phyloP scores from a whole-genome alignment of 441 rosid genomes.

The Populus trichocarpa region DNA sequence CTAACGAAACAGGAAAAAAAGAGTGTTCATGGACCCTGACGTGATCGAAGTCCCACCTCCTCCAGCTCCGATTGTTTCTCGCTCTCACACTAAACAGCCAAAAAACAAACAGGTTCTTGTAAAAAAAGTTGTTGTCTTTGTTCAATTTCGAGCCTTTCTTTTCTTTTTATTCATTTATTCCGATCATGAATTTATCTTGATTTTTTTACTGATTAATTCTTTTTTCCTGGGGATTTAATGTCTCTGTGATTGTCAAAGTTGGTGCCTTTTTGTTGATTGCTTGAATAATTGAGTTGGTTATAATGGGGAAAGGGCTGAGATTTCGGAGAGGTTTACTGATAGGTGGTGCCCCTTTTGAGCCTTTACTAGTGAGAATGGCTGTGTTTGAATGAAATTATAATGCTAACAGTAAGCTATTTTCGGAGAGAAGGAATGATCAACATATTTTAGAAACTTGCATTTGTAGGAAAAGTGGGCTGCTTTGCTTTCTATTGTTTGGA shows the following conservation, averaged over 20 bases:
- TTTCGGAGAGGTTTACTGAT: not conserved
- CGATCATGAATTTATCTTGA: not conserved
- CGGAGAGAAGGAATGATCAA: not conserved
- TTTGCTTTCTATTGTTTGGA: not conserved
- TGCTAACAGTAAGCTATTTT: not conserved
- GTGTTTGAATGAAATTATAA: not conserved
- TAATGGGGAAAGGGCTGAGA: not conserved
- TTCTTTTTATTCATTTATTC: not conserved
- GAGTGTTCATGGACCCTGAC: conserved; percentile 46
- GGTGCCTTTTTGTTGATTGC: too few relatives aligned
- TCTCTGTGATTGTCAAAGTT: too few relatives aligned
- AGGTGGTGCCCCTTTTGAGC: not conserved
- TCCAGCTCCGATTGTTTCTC: conserved; percentile 41
- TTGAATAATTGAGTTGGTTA: too few relatives aligned
- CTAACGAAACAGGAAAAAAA: conserved; percentile 39
- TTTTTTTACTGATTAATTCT: not conserved
- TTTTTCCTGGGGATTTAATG: not conserved
- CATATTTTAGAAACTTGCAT: not conserved
- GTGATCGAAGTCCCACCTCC: conserved; percentile 43
- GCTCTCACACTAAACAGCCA: conserved; percentile 24
- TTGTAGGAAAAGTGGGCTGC: not conserved
- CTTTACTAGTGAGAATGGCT: not conserved
- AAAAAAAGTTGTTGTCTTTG: not conserved
- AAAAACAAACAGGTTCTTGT: conserved; percentile 52
- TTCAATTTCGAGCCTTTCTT: not conserved